Evolutionary conservation across 148 eudicot genomes (phyloP).

Genomic region (Cornus suecica): DNA sequence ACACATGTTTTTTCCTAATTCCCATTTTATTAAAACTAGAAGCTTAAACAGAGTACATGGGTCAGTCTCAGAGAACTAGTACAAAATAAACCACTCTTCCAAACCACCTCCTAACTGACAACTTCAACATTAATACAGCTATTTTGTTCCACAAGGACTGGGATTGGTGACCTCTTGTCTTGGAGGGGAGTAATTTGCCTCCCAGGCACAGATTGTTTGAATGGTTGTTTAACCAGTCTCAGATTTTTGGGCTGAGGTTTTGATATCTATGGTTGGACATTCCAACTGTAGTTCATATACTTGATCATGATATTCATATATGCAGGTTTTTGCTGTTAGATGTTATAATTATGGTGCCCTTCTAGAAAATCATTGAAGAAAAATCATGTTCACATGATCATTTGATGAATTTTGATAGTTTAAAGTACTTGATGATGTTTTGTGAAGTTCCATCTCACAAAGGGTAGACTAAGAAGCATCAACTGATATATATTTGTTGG

Average conservation of each 20-base stretch:
- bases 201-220: too few species aligned
- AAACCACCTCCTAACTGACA: too few species aligned
- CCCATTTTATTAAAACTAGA: too few species aligned
- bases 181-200: too few species aligned
- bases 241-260: neutral
- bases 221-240: neutral
- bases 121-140: too few species aligned
- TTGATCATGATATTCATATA: neutral
- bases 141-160: too few species aligned
- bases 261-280: neutral
- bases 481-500: neutral
- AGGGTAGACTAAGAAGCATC: neutral
- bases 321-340: neutral
- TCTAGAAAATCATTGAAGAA: neutral
- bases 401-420: neutral
- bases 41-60: too few species aligned
- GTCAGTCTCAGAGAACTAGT: too few species aligned
- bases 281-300: neutral
- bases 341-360: neutral
- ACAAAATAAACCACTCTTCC: too few species aligned
- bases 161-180: too few species aligned
- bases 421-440: neutral
- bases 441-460: neutral
- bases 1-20: too few species aligned
- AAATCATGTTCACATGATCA: neutral